phyloP scores from a whole-genome alignment of 768 basidiomycete species.

The Udeniomyces megalosporus region DNA sequence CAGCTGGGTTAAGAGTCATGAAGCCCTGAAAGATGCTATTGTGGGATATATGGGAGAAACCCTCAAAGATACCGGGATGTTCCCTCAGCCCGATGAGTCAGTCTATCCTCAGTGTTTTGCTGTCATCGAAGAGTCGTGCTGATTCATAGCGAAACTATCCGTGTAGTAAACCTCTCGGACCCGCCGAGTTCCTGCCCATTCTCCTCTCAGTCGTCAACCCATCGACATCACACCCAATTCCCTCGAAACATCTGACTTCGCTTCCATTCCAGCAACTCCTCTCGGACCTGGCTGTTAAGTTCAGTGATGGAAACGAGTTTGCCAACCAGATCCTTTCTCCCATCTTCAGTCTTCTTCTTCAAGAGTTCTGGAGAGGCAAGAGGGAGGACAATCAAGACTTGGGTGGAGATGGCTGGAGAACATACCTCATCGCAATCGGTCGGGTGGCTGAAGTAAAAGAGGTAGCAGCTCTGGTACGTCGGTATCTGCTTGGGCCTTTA shows the following conservation, averaged over 20 bases:
- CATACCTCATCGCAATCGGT: conserved; percentile 62
- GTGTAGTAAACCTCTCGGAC: conserved; percentile 52
- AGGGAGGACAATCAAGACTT: conserved; percentile 21
- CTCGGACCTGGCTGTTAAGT: conserved; percentile 43
- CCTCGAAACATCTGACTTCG: conserved; percentile 24
- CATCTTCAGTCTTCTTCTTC: conserved; percentile 37
- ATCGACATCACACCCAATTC: conserved; percentile 39
- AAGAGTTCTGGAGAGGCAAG: conserved; percentile 25
- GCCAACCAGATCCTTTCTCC: conserved; percentile 55
- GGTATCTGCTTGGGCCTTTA: too few species aligned
- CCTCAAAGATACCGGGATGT: conserved; percentile 85
- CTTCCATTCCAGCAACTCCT: conserved; percentile 67
- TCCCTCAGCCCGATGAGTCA: conserved; percentile 69
- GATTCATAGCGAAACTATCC: neutral
- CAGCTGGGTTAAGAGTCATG: conserved; percentile 45
- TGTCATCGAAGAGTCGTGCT: too few species aligned
- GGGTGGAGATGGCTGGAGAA: conserved; percentile 48
- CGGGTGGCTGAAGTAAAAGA: conserved; percentile 63
- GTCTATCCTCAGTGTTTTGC: too few species aligned
- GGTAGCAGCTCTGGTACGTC: conserved; percentile 49
- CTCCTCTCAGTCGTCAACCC: conserved; percentile 56
- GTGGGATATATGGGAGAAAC: conserved; percentile 71
- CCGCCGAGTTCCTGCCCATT: conserved; percentile 64
- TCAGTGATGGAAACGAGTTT: conserved; percentile 52
- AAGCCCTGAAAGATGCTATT: conserved; percentile 63